phyloP scores from a whole-genome alignment of 768 basidiomycete genomes.

The Gelatoporia subvermispora region DNA sequence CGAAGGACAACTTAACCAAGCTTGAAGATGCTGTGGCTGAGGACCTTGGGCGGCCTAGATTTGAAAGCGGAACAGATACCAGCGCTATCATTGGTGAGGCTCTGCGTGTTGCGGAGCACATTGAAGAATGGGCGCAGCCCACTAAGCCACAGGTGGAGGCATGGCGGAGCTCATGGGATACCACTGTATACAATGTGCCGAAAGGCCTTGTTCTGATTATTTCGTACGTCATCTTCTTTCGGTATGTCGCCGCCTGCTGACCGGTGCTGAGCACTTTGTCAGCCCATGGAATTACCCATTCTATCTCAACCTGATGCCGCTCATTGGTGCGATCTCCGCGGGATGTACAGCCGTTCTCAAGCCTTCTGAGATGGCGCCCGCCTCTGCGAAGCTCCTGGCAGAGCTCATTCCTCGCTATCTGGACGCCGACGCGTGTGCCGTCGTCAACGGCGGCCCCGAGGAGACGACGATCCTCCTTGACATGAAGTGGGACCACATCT shows the following conservation, averaged over 20 bases:
- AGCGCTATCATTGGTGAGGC: slow-evolving; percentile 35
- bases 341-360: slow-evolving; percentile 69
- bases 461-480: slow-evolving; percentile 34
- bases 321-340: slow-evolving; percentile 69
- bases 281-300: slow-evolving; percentile 71
- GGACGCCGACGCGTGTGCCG: slow-evolving; percentile 42
- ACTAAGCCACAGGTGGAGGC: slow-evolving; percentile 36
- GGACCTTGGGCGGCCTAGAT: slow-evolving; percentile 20
- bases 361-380: slow-evolving; percentile 56
- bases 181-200: slow-evolving; percentile 48
- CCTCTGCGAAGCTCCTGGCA: slow-evolving; percentile 44
- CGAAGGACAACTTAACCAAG: slow-evolving; percentile 53
- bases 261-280: no score
- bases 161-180: slow-evolving; percentile 47
- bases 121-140: slow-evolving; percentile 56
- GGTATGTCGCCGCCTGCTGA: slow-evolving; percentile 4
- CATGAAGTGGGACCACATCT: slow-evolving; percentile 37
- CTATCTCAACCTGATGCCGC: slow-evolving; percentile 48
- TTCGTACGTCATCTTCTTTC: slow-evolving; percentile 37
- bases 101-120: slow-evolving; percentile 38
- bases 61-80: slow-evolving; percentile 36
- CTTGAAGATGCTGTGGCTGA: slow-evolving; percentile 40
- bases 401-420: slow-evolving; percentile 53
- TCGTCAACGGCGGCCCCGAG: slow-evolving; percentile 45
- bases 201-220: slow-evolving; percentile 63